A percentile compares a stretch with the other conserved stretches of the same genome.
phyloP scores from a whole-genome alignment of 2,329 filamentous ascomycete species.

The Septoria linicola region DNA sequence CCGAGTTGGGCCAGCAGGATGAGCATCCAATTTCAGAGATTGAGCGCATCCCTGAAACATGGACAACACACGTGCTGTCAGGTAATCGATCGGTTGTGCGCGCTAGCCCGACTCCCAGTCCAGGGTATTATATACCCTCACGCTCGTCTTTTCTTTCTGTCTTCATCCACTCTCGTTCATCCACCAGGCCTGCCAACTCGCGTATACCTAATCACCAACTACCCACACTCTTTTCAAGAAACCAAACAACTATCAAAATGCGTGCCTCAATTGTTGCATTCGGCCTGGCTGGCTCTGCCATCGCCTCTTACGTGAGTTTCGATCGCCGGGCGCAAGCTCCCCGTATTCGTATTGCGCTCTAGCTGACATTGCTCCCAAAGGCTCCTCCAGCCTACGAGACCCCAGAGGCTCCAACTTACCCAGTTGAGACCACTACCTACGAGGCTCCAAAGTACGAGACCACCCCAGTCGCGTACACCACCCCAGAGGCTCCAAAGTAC shows the following conservation, averaged over 20 bases:
- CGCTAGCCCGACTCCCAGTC: constrained; percentile 2
- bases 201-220: constrained; percentile 15
- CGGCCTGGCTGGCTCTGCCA: constrained; percentile 42
- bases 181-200: constrained; percentile 8
- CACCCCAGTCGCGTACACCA: not conserved
- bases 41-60: constrained; percentile 13
- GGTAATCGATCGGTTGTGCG: not conserved
- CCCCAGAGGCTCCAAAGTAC: not conserved
- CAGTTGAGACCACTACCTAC: not conserved
- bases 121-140: constrained; percentile 9
- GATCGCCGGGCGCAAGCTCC: not conserved
- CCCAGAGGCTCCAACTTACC: constrained; percentile 1
- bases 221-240: constrained; percentile 17
- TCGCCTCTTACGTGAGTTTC: constrained; percentile 34
- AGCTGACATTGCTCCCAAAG: not conserved
- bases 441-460: constrained; percentile 1
- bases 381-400: constrained; percentile 8
- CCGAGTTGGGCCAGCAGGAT: constrained; percentile 13
- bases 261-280: constrained; percentile 37
- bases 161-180: constrained; percentile 11
- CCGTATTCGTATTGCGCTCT: not conserved
- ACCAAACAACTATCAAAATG: constrained; percentile 38
- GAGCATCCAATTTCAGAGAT: constrained; percentile 12
- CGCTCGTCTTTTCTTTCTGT: constrained; percentile 2
- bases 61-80: constrained; percentile 9